Conservation (phyloP, 148 eudicot species). For the Fagopyrum tataricum region DNA sequence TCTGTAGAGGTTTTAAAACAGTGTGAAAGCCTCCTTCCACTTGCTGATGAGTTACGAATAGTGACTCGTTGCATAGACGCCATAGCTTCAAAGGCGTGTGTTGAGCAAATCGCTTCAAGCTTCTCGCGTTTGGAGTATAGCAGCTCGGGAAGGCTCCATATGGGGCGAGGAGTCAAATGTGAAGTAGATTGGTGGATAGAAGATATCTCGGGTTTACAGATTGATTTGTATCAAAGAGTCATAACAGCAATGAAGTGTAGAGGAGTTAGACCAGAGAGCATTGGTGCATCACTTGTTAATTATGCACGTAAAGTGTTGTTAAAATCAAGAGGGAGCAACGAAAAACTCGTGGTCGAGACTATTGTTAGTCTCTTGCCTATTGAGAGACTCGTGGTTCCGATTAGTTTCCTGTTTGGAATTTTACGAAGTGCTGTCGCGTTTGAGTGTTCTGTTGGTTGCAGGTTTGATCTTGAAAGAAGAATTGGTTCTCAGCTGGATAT, state of each 20-base stretch:
- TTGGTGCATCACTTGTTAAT: constrained; percentile 70
- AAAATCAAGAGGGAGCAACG: constrained; percentile 36
- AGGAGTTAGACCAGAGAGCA: constrained; percentile 88
- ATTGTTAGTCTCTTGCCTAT: constrained; percentile 70
- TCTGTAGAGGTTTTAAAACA: constrained; percentile 74
- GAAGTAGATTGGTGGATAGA: constrained; percentile 96
- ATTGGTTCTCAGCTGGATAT: constrained; percentile 83
- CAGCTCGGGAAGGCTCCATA: constrained; percentile 90
- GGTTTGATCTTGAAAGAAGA: constrained; percentile 86
- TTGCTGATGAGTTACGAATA: constrained; percentile 79
- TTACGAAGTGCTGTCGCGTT: constrained; percentile 62
- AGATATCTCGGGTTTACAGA: constrained; percentile 69
- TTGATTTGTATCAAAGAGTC: constrained; percentile 67
- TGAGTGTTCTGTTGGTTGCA: constrained; percentile 55
- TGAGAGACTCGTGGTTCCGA: constrained; percentile 67
- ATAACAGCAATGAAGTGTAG: constrained; percentile 84
- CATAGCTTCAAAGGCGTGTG: constrained; percentile 85
- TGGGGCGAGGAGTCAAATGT: constrained; percentile 59
- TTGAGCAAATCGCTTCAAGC: constrained; percentile 92
- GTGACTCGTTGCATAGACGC: constrained; percentile 68
- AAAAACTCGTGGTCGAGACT: constrained; percentile 63
- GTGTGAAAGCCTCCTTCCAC: constrained; percentile 77
- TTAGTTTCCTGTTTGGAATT: constrained; percentile 77
- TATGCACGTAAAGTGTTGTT: constrained; percentile 57
- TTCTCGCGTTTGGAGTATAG: constrained; percentile 90